Evolutionary conservation across 2,329 filamentous ascomycete genomes (phyloP), one percentile per base, ranked within the genome.

Genomic region (Ophiostoma perfectum): DNA sequence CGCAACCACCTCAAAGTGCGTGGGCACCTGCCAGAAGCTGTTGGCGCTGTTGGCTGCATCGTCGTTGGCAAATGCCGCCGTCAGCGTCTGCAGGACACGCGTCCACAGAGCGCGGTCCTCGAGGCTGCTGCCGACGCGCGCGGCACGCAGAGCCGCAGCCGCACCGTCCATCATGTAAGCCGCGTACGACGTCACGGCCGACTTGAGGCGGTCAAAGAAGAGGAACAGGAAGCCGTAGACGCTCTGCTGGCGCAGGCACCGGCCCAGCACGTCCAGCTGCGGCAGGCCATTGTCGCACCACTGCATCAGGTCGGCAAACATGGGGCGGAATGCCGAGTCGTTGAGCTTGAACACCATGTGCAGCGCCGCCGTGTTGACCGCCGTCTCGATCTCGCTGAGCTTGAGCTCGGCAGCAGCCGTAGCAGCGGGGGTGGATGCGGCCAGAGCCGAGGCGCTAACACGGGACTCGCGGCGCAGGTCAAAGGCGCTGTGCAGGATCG

Each of bases 311-410:
- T 90, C 87, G 16, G 88, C 84, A 80, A 98, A 99, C 71, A 99
- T 88, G 0, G 95, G 96, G 12, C 93, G 86, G 86, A 99, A 99
- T 0, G 90, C 88, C 0, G 90, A 89, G 76, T 99, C 95, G 79
- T 97, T 98, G 71, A 99, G 86, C 82, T 98, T 98, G 81, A 96
- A 92, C 67, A 97, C 90, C 88, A 97, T 95, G 78, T 92, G 91
- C 70, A 99, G 85, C 0, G 89, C 86, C 12, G 90, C 87, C 9
- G 89, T 85, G 75, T 92, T 90, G 72, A 91, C 75, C 11, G 82
- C 81, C 1, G 81, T 79, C 75, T 96, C 92, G 12, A 92, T 81
- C 58, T 83, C 81, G 27, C 81, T 78, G 5, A 91, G 36, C 60
- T 55, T 64, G 12, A 47, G 41, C 16, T 16, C 16, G 5, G 42